Evolutionary conservation across 2,329 filamentous ascomycete species (phyloP).

Genomic region (Monilinia fructigena): DNA sequence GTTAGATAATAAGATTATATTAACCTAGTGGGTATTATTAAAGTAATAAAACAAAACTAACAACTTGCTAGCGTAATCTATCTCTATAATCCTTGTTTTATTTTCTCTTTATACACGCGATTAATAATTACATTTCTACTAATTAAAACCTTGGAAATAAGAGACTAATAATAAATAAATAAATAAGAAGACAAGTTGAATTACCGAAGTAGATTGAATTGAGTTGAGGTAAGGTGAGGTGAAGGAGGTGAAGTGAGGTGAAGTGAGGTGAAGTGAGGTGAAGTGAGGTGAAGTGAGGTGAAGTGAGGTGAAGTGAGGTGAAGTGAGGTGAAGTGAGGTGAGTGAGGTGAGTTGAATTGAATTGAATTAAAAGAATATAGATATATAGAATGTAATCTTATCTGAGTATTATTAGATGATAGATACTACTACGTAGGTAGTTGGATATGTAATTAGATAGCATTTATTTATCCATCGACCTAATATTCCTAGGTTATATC

Average conservation of each 20-base stretch:
- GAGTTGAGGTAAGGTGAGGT: not conserved
- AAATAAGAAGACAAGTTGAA: too few relatives aligned
- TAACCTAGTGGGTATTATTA: conserved; percentile 6
- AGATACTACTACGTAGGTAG: too few relatives aligned
- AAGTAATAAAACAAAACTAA: conserved; percentile 15
- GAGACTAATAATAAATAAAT: not conserved
- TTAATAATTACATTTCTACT: not conserved
- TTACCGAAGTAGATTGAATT: not conserved
- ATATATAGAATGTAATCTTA: too few relatives aligned
- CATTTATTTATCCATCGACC: too few relatives aligned
- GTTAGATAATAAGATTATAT: not conserved
- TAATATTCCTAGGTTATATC: too few relatives aligned
- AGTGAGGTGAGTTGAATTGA: not conserved
- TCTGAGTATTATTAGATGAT: too few relatives aligned
- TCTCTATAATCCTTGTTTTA: not conserved
- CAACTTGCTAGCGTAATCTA: conserved; percentile 8
- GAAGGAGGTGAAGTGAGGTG: too few relatives aligned
- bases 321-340: too few relatives aligned
- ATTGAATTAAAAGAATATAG: too few relatives aligned
- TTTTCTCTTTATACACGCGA: not conserved
- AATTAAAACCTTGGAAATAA: not conserved
- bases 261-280: too few relatives aligned
- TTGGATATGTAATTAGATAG: too few relatives aligned
- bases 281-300: not conserved
- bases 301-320: not conserved